phyloP scores from a whole-genome alignment of 805 yeast genomes.

The Huiozyma sinensis region DNA sequence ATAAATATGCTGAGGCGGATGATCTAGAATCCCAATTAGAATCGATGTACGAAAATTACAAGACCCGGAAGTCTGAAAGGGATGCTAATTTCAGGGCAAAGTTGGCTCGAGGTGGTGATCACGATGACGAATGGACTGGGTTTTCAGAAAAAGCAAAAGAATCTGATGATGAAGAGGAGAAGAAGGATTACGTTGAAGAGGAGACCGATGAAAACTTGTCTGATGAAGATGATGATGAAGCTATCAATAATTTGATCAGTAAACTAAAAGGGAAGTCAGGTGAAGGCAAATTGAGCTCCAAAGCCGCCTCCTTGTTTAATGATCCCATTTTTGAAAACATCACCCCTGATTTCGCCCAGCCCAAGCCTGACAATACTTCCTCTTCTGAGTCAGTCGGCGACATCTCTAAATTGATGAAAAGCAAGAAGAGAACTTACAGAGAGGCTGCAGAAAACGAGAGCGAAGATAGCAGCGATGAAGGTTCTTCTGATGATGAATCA shows the following conservation, averaged over 20 bases:
- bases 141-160: slow-evolving; percentile 40
- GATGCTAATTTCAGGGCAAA: slow-evolving; percentile 63
- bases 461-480: slow-evolving; percentile 11
- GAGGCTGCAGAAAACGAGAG: slow-evolving; percentile 11
- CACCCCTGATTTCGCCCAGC: slow-evolving; percentile 28
- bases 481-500: slow-evolving; percentile 15
- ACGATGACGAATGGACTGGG: slow-evolving; percentile 74
- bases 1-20: slow-evolving; percentile 41
- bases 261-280: slow-evolving; percentile 41
- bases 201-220: slow-evolving; percentile 34
- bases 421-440: slow-evolving; percentile 10
- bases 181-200: slow-evolving; percentile 33
- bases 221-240: slow-evolving; percentile 66
- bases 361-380: slow-evolving; percentile 4
- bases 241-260: slow-evolving; percentile 48
- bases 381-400: slow-evolving; percentile 16
- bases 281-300: slow-evolving; percentile 28
- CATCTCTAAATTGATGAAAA: slow-evolving; percentile 4
- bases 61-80: slow-evolving; percentile 54
- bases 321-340: slow-evolving; percentile 45
- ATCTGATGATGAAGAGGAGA: slow-evolving; percentile 27
- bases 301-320: slow-evolving; percentile 38
- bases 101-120: slow-evolving; percentile 61
- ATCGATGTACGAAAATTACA: slow-evolving; percentile 65
- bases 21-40: slow-evolving; percentile 75